Percentiles rank a stretch among this genome's conserved stretches.
These are phyloP conservation scores for Ilex aquifolium DNA, from an alignment of 257 asterid species.

Conservation along the genomic window DNA sequence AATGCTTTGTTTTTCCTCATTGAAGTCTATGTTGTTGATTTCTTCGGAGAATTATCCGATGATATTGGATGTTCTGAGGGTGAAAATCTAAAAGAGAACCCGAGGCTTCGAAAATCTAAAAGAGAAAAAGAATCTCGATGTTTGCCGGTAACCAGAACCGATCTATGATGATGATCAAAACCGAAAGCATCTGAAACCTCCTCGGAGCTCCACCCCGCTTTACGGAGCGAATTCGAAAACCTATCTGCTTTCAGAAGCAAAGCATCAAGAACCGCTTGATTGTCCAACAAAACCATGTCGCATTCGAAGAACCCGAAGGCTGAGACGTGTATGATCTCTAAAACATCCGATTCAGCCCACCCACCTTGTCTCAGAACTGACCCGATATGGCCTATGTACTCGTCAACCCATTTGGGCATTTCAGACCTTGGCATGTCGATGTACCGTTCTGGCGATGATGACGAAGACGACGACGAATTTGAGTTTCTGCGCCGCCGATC, in stretches of 20 bases:
- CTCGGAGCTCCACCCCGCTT: slow-evolving; percentile 95
- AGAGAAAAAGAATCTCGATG: no score
- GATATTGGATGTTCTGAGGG: no score
- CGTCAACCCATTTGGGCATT: slow-evolving; percentile 81
- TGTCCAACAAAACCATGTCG: slow-evolving; percentile 80
- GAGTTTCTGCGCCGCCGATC: slow-evolving; percentile 74
- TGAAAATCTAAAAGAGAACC: no score
- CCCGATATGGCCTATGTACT: slow-evolving; percentile 71
- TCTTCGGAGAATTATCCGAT: no score
- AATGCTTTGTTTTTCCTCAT: no score
- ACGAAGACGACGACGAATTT: no score
- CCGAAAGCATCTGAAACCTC: slow-evolving; percentile 88
- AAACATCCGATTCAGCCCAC: no score
- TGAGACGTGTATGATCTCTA: slow-evolving; percentile 69
- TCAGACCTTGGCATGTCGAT: slow-evolving; percentile 59
- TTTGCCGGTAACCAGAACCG: no score
- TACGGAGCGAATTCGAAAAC: slow-evolving; percentile 72
- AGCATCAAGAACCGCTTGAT: slow-evolving; percentile 79
- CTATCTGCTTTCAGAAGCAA: slow-evolving; percentile 85
- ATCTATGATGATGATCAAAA: slow-evolving; percentile 76
- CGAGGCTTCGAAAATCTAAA: no score
- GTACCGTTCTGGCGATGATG: slow-evolving; percentile 83
- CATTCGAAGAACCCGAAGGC: slow-evolving; percentile 83
- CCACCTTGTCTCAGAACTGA: no score
- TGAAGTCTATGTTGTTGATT: no score